Evolutionary conservation across 345 rosid genomes (phyloP).

Genomic region (Citrus medica): DNA sequence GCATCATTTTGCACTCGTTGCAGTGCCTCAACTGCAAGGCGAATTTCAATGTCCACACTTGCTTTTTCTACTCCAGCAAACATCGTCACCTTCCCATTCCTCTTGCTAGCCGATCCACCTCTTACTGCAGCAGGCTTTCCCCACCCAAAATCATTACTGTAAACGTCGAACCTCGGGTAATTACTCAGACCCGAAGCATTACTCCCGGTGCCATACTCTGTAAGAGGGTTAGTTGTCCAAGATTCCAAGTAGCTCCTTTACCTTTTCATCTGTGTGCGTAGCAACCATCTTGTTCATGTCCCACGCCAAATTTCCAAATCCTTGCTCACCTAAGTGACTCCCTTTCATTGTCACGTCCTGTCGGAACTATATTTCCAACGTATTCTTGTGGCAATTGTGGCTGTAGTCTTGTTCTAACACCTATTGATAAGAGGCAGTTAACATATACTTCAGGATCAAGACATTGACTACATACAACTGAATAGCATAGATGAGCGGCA

Average conservation of each 20-base stretch:
- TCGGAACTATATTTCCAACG: constrained; percentile 27
- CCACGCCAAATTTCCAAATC: constrained; percentile 25
- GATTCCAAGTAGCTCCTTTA: neutral
- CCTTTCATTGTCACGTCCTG: constrained; percentile 3
- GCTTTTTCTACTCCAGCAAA: constrained; percentile 17
- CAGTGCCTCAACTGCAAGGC: neutral
- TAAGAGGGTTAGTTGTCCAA: constrained; percentile 3
- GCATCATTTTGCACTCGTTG: neutral
- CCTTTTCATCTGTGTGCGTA: constrained; percentile 10
- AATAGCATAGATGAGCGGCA: constrained; percentile 32
- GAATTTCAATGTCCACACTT: constrained; percentile 7
- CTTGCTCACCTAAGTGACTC: constrained; percentile 10
- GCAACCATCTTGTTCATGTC: constrained; percentile 18
- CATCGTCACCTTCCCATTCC: constrained; percentile 16
- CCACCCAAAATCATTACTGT: constrained; percentile 40
- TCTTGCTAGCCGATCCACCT: constrained; percentile 7
- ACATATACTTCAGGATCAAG: constrained; percentile 10
- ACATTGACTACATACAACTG: constrained; percentile 2
- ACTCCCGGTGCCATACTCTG: no score
- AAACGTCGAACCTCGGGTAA: constrained; percentile 38
- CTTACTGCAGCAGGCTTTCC: constrained; percentile 28
- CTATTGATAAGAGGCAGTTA: neutral
- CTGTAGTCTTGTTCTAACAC: constrained; percentile 23
- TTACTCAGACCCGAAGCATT: constrained; percentile 14
- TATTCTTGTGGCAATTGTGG: constrained; percentile 24